Base-by-base conservation (phyloP, 257 asterid genomes). In the Sherardia arvensis region DNA sequence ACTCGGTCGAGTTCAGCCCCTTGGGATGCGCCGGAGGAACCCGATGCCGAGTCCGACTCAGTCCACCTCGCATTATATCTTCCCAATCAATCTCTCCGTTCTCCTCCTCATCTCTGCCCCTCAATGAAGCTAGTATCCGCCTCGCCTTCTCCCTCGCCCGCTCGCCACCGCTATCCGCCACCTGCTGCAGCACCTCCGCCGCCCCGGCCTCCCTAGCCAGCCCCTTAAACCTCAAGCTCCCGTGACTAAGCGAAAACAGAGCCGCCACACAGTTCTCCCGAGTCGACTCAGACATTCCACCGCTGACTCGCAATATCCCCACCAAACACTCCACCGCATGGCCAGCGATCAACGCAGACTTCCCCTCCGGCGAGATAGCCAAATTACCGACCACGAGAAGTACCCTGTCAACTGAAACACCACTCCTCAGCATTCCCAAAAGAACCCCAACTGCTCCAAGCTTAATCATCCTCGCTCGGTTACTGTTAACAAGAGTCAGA, bases 41-140 rank as follows among this genome's bases (percentile, higher is more conserved):
- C 71, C 88, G 71, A 78, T 73, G 62, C 80, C 89, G 77, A 55
- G 78, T 79, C 71, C 75, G 84, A 71, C 74, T 78, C 80, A 80
- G 75, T 43, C 91, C 85, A 28, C 77, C 88, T 64, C 78, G 80
- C 87, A 89, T 73, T 68, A 81, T 85, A 22, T 81, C 87, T 29
- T 87, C 99, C 95, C 95, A 82, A 17, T 92, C 95, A 49, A 82
- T 90, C 69, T 83, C 97, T 38, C 70, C 91, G 21, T 45, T 78
- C 0, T 79, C 86, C 61, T 64, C 87, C 77, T 62, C 86, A 34
- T 83, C 76, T 69, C 81, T 70, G 58, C 70, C 84, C 12, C 84
- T 71, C 73, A 92, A 47, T 62, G 56, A 71, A 69, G 58, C 70
- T 75, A 89, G 33, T 32, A 89, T 72, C 74, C 80, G 67, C 78